phyloP scores from a whole-genome alignment of 2,329 filamentous ascomycete species.

The Verticillium zaregamsianum region DNA sequence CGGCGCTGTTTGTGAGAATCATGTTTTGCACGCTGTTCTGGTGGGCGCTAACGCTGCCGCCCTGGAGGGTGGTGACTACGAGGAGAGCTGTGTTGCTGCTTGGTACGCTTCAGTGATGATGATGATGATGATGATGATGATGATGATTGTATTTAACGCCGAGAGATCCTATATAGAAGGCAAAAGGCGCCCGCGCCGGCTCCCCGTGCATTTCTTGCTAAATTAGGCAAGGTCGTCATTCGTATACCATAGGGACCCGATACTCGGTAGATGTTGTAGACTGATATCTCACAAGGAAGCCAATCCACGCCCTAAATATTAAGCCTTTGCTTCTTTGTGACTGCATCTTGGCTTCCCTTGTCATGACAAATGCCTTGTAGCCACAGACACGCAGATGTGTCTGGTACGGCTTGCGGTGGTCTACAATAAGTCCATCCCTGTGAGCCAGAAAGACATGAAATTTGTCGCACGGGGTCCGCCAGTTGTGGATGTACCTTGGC shows the following conservation, averaged over 20 bases:
- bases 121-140: too few species aligned
- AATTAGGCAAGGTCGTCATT: too few species aligned
- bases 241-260: background rate
- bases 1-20: constrained; percentile 83
- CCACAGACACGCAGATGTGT: background rate
- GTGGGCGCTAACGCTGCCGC: constrained; percentile 77
- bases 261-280: background rate
- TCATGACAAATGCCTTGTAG: background rate
- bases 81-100: constrained; percentile 77
- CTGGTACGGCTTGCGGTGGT: background rate
- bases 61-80: constrained; percentile 80
- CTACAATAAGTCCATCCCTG: background rate
- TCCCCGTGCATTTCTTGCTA: too few species aligned
- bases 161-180: too few species aligned
- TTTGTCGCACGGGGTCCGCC: background rate
- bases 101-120: constrained; percentile 59
- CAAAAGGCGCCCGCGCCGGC: too few species aligned
- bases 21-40: constrained; percentile 84
- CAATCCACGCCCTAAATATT: background rate
- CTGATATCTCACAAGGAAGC: background rate
- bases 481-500: background rate
- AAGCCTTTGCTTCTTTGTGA: background rate
- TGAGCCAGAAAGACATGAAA: background rate
- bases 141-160: too few species aligned
- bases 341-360: background rate